phyloP scores from a whole-genome alignment of 176 grass and related monocot genomes.

The Aegilops sharonensis region DNA sequence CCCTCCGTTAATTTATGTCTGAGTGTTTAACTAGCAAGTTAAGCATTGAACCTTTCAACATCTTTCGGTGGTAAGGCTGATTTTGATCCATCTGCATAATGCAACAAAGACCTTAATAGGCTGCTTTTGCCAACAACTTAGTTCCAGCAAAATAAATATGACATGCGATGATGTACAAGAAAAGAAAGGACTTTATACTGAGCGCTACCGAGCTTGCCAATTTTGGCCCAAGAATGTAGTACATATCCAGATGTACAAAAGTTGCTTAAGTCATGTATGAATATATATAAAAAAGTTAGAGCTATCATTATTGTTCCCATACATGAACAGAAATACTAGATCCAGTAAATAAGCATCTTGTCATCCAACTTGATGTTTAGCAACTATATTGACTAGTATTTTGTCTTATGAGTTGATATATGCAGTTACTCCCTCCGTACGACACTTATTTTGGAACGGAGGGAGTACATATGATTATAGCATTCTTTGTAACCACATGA shows the following conservation, averaged over 20 bases:
- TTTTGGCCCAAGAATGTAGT: neutral
- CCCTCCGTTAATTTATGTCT: neutral
- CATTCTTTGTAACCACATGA: neutral
- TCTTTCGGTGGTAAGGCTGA: constrained; percentile 76
- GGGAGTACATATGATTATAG: constrained; percentile 11
- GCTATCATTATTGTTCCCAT: neutral
- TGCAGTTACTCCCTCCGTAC: neutral
- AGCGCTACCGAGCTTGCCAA: neutral
- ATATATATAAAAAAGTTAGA: neutral
- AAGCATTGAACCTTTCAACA: constrained; percentile 75
- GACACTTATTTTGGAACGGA: too few relatives aligned
- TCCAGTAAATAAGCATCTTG: neutral
- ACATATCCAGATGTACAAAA: constrained; percentile 2
- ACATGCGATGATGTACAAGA: neutral
- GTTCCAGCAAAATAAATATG: neutral
- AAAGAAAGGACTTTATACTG: neutral
- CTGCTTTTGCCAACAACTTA: neutral
- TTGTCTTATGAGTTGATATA: neutral
- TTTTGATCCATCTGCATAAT: constrained; percentile 65
- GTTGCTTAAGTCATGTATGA: neutral
- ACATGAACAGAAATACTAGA: neutral
- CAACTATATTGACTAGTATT: neutral
- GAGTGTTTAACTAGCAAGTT: constrained; percentile 16
- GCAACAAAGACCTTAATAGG: constrained; percentile 33
- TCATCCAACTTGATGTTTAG: neutral